A percentile compares a stretch with the other conserved stretches of the same genome.
Conservation (phyloP, 192 early-diverging fungal genomes). For the Kickxella alabastrina region DNA sequence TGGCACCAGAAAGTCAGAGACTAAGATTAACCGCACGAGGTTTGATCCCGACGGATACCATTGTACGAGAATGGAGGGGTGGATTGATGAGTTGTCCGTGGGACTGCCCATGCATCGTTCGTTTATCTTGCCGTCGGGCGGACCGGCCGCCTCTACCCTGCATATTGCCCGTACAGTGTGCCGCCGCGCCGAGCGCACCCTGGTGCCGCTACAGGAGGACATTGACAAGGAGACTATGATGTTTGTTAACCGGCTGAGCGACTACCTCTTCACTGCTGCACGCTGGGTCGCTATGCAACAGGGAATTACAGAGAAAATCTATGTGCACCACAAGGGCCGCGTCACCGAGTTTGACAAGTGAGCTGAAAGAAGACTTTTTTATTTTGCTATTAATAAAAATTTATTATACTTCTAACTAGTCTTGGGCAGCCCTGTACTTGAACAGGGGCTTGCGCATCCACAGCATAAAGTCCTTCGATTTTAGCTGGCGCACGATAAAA, state of each 20-base stretch:
- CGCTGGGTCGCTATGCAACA: constrained; percentile 73
- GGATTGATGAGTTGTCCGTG: constrained; percentile 78
- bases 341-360: constrained; percentile 42
- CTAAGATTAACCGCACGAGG: constrained; percentile 61
- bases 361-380: too few relatives aligned
- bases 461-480: constrained; percentile 42
- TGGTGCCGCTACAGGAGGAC: constrained; percentile 64
- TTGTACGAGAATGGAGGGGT: constrained; percentile 63
- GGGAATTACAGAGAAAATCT: constrained; percentile 71
- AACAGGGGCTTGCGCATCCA: constrained; percentile 36
- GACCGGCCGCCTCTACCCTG: constrained; percentile 70
- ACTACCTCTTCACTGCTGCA: constrained; percentile 88
- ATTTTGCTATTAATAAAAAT: too few relatives aligned
- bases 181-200: constrained; percentile 79
- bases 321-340: constrained; percentile 48
- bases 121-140: constrained; percentile 92
- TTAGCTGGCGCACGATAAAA: constrained; percentile 30
- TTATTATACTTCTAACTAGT: too few relatives aligned
- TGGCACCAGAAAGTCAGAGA: constrained; percentile 56
- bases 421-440: too few relatives aligned
- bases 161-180: constrained; percentile 84
- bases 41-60: constrained; percentile 72
- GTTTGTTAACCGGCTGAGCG: constrained; percentile 64
- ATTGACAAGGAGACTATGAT: constrained; percentile 24
- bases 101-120: constrained; percentile 70